These are phyloP conservation scores for Paramecium sexaurelia DNA, from an alignment of 73 alveolate genomes.

Conservation along the genomic window DNA sequence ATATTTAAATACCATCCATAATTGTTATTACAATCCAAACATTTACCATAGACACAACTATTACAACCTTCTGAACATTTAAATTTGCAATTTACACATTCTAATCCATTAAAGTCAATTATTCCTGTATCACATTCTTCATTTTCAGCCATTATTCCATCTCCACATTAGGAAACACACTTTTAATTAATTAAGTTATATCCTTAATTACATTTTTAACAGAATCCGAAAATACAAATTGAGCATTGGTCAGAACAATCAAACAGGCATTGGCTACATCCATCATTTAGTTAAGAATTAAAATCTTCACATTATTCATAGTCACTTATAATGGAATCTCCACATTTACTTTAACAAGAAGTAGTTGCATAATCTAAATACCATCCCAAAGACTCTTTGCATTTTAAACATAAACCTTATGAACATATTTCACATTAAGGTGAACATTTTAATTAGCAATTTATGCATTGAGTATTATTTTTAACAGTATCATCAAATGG, in stretches of 20 bases:
- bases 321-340: not conserved
- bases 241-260: not conserved
- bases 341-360: not conserved
- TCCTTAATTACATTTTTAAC: slow-evolving; percentile 33
- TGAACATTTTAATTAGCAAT: not conserved
- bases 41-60: not conserved
- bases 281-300: slow-evolving; percentile 16
- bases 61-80: not conserved
- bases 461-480: slow-evolving; percentile 50
- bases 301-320: slow-evolving; percentile 52
- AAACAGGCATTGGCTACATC: not conserved
- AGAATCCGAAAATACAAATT: not conserved
- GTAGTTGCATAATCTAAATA: slow-evolving; percentile 41
- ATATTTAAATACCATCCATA: not conserved
- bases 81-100: not conserved
- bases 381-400: not conserved
- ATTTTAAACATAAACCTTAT: not conserved
- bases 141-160: not conserved
- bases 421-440: not conserved
- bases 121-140: slow-evolving; percentile 59
- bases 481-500: slow-evolving; percentile 39
- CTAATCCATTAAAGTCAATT: slow-evolving; percentile 25
- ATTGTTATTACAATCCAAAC: not conserved
- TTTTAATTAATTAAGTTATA: not conserved
- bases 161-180: slow-evolving; percentile 42